Conservation (phyloP, 192 early-diverging fungal species). For the Backusella macrospora region DNA sequence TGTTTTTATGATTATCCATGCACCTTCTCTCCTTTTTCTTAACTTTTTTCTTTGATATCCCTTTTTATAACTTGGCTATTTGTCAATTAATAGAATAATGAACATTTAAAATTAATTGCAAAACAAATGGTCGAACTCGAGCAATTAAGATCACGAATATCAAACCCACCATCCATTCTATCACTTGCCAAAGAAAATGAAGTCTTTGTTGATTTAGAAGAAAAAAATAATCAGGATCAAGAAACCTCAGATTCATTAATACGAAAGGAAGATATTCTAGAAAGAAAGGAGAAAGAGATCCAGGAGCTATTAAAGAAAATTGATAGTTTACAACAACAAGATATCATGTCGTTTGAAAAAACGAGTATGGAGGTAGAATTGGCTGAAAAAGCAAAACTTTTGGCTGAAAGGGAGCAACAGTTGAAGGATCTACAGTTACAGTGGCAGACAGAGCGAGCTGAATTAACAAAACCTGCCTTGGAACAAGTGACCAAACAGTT, state of each 20-base stretch:
- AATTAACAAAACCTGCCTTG: conserved; percentile 37
- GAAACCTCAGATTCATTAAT: conserved; percentile 5
- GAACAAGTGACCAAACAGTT: conserved; percentile 35
- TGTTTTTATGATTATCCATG: not conserved
- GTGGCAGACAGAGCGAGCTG: conserved; percentile 31
- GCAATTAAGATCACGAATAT: conserved; percentile 29
- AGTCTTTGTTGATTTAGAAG: not conserved
- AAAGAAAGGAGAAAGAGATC: conserved; percentile 16
- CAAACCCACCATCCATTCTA: not conserved
- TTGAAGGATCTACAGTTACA: conserved; percentile 19
- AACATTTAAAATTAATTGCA: conserved; percentile 36
- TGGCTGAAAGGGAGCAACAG: conserved; percentile 29
- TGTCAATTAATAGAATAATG: conserved; percentile 25
- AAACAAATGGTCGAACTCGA: conserved; percentile 36
- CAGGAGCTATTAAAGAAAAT: conserved; percentile 13
- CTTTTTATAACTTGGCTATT: not conserved
- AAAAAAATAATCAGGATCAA: conserved; percentile 5
- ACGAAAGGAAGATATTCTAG: conserved; percentile 11
- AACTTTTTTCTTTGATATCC: not conserved
- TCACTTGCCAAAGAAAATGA: conserved; percentile 1
- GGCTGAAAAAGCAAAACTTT: conserved; percentile 31
- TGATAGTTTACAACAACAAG: not conserved
- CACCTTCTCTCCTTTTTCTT: not conserved
- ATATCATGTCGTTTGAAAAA: conserved; percentile 11
- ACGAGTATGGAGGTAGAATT: conserved; percentile 15